These are phyloP conservation scores for Pachysandra terminalis DNA, from an alignment of 164 flowering plant species.

Conservation along the genomic window DNA sequence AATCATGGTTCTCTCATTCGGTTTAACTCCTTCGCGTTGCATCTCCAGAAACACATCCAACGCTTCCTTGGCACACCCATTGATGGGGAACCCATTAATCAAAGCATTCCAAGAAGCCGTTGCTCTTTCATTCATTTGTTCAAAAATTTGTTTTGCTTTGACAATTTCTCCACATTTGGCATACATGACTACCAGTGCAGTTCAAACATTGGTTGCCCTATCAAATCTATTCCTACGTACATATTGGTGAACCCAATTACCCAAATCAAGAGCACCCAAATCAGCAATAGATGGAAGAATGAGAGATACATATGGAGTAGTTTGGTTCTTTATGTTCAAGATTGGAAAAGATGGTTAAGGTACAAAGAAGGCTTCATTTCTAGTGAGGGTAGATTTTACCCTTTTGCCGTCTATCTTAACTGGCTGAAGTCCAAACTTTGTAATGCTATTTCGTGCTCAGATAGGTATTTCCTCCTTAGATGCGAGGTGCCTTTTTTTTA, in stretches of 20 bases:
- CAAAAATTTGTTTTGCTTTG: slow-evolving; percentile 51
- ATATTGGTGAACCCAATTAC: slow-evolving; percentile 59
- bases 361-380: too few species aligned
- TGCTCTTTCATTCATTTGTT: slow-evolving; percentile 36
- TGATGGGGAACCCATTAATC: slow-evolving; percentile 72
- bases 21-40: slow-evolving; percentile 41
- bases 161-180: slow-evolving; percentile 70
- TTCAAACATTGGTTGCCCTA: slow-evolving; percentile 38
- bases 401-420: too few species aligned
- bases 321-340: too few species aligned
- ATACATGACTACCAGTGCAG: slow-evolving; percentile 77
- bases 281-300: slow-evolving; percentile 79
- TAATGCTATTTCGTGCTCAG: too few species aligned
- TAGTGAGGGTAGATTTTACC: too few species aligned
- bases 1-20: slow-evolving; percentile 60
- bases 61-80: slow-evolving; percentile 66
- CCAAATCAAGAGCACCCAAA: slow-evolving; percentile 72
- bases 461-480: too few species aligned
- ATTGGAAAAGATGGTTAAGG: too few species aligned
- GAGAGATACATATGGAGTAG: too few species aligned
- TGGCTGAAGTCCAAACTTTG: too few species aligned
- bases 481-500: too few species aligned
- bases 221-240: slow-evolving; percentile 47
- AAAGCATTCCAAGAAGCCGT: slow-evolving; percentile 73
- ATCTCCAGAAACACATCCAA: slow-evolving; percentile 50